Evolutionary conservation across 768 basidiomycete species (phyloP).

Genomic region (Zangia roseola): DNA sequence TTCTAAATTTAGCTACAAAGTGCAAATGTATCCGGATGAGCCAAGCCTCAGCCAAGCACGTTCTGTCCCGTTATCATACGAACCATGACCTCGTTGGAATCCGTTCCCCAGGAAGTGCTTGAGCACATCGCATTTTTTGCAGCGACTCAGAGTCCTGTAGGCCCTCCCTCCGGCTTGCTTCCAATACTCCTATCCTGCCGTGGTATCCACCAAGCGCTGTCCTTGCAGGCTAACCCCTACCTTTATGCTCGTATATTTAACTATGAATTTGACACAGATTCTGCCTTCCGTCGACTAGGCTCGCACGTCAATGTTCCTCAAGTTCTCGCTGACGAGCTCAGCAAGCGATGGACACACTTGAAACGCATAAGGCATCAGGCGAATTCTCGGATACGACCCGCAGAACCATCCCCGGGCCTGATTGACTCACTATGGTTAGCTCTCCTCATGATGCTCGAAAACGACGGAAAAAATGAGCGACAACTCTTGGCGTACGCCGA

Average conservation of each 20-base stretch:
- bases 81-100: constrained; percentile 34
- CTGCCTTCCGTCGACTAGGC: constrained; percentile 51
- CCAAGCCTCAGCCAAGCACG: too few relatives aligned
- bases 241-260: constrained; percentile 73
- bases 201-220: constrained; percentile 48
- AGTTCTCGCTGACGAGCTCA: constrained; percentile 60
- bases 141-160: constrained; percentile 49
- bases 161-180: constrained; percentile 60
- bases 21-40: too few relatives aligned
- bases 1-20: too few relatives aligned
- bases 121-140: constrained; percentile 74
- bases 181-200: constrained; percentile 54
- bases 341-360: constrained; percentile 56
- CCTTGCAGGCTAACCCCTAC: constrained; percentile 54
- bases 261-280: constrained; percentile 61
- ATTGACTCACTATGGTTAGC: constrained; percentile 59
- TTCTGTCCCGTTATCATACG: too few relatives aligned
- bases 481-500: constrained; percentile 71
- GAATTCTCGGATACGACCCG: constrained; percentile 14
- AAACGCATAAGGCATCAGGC: constrained; percentile 50
- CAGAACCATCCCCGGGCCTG: constrained; percentile 10
- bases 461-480: constrained; percentile 67
- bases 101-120: constrained; percentile 73
- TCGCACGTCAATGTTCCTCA: constrained; percentile 37
- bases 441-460: constrained; percentile 80